phyloP scores from a whole-genome alignment of 1,284 basidiomycete species.

The Leccinum solheimii region DNA sequence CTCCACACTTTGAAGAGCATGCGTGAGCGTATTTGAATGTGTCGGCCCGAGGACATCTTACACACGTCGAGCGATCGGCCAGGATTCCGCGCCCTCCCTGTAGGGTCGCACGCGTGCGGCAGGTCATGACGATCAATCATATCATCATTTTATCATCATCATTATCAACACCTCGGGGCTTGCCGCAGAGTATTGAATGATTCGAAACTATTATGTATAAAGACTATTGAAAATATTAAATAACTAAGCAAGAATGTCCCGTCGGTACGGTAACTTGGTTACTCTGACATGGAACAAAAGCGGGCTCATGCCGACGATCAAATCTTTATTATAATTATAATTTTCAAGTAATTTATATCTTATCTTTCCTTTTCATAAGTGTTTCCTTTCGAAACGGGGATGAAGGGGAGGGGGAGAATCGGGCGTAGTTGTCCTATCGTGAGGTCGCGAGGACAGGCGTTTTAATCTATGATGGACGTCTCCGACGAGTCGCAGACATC shows the following conservation, averaged over 20 bases:
- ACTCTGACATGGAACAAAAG: neutral
- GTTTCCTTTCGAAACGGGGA: neutral
- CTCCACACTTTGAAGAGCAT: neutral
- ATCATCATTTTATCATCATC: neutral
- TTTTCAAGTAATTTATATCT: neutral
- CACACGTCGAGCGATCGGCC: neutral
- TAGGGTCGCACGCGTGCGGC: neutral
- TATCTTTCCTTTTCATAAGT: neutral
- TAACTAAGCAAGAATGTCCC: neutral
- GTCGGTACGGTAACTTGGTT: neutral
- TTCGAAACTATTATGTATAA: neutral
- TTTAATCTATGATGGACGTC: neutral
- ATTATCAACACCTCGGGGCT: neutral
- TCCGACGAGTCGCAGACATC: neutral
- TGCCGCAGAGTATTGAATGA: neutral
- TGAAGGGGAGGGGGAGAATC: neutral
- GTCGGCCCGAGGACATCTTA: neutral
- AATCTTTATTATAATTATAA: neutral
- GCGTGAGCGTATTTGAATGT: neutral
- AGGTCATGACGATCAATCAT: neutral
- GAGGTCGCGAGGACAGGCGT: neutral
- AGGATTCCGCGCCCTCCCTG: neutral
- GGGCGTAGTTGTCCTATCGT: neutral
- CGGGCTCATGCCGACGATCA: neutral
- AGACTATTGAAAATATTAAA: neutral